Conservation (phyloP, 2,329 filamentous ascomycete genomes). For the Pseudogymnoascus verrucosus region DNA sequence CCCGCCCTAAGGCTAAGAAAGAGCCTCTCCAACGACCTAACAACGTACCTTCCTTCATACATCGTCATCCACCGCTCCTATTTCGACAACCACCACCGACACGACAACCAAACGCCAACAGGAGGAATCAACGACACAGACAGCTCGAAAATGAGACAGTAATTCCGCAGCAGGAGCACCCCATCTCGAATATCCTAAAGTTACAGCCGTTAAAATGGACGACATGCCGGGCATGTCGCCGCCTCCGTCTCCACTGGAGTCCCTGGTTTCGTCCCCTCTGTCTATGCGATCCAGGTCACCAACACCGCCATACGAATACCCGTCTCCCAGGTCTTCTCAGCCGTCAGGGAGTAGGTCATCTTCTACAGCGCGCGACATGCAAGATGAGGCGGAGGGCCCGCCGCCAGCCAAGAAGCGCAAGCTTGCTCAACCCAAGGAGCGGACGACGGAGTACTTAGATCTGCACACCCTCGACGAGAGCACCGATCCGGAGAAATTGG, state of each 20-base stretch:
- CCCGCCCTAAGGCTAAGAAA: constrained; percentile 1
- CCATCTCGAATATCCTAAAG: not conserved
- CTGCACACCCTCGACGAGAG: constrained; percentile 46
- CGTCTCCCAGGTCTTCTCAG: constrained; percentile 24
- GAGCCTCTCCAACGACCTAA: not conserved
- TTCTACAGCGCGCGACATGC: constrained; percentile 18
- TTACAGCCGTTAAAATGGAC: not conserved
- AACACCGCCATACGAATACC: constrained; percentile 24
- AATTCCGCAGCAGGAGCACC: not conserved
- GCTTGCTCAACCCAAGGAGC: constrained; percentile 54
- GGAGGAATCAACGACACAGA: not conserved
- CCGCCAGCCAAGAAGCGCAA: constrained; percentile 71
- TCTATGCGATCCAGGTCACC: constrained; percentile 30
- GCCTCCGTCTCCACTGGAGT: not conserved
- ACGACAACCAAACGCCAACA: not conserved
- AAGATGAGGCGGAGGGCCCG: constrained; percentile 41
- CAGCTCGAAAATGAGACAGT: not conserved
- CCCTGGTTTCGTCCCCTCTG: constrained; percentile 27
- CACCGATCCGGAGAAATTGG: constrained; percentile 35
- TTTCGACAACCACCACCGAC: not conserved
- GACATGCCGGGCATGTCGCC: not conserved
- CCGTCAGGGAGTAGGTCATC: constrained; percentile 19
- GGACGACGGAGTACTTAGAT: constrained; percentile 77
- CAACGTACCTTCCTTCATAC: constrained; percentile 5
- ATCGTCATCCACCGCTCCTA: not conserved